These are phyloP conservation scores for Rhodamnia rubescens DNA, from an alignment of 345 rosid genomes.

Conservation along the genomic window DNA sequence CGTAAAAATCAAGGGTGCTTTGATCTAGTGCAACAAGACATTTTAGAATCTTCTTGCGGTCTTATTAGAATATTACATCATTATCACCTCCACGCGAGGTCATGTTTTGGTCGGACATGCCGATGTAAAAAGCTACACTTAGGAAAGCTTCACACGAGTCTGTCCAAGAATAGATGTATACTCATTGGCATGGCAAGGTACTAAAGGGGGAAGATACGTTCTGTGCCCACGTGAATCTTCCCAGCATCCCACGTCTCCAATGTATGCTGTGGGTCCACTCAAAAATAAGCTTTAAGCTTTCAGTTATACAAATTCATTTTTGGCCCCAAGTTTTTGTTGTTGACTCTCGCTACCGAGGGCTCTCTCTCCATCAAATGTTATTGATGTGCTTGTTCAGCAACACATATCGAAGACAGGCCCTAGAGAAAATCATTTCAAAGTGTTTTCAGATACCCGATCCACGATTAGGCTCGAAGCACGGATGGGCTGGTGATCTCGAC, in stretches of 20 bases:
- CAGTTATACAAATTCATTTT: background rate
- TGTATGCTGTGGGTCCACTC: background rate
- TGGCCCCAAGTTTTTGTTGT: background rate
- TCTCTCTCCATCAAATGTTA: background rate
- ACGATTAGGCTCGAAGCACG: background rate
- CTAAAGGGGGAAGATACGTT: background rate
- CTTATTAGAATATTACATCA: background rate
- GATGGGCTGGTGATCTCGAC: background rate
- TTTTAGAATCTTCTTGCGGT: background rate
- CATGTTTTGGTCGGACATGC: background rate
- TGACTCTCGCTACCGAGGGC: background rate
- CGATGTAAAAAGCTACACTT: background rate
- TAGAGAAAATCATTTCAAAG: background rate
- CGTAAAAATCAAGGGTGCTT: background rate
- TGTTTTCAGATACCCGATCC: background rate
- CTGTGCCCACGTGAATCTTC: background rate
- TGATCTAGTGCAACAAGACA: background rate
- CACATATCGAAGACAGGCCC: background rate
- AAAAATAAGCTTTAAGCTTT: background rate
- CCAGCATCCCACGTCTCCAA: background rate
- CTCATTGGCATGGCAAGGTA: background rate
- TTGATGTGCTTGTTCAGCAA: background rate
- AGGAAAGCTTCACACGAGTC: background rate
- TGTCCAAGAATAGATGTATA: background rate
- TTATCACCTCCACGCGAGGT: background rate